Percentiles rank a stretch among this genome's conserved stretches.
Evolutionary conservation across 768 basidiomycete genomes (phyloP).

Genomic region (Coprinellus micaceus): DNA sequence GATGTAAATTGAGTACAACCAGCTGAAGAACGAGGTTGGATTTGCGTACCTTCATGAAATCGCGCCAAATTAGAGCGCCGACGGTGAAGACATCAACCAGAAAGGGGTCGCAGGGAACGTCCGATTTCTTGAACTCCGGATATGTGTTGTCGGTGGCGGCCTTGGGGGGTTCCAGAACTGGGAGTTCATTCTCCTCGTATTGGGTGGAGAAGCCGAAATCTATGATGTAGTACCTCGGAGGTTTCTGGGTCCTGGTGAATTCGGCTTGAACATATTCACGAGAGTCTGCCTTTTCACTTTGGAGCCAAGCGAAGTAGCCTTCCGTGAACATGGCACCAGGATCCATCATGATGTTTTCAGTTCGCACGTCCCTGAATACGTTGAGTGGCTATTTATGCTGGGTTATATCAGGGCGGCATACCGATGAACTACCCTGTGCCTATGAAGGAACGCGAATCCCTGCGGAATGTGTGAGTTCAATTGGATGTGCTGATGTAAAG

Average conservation of each 20-base stretch:
- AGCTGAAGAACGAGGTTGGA: not conserved
- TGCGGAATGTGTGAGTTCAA: not conserved
- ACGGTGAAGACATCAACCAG: slow-evolving; percentile 1
- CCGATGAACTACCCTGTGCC: slow-evolving; percentile 34
- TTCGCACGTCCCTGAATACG: not conserved
- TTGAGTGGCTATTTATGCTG: not conserved
- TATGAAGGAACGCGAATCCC: slow-evolving; percentile 33
- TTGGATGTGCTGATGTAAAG: not conserved
- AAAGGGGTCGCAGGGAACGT: not conserved
- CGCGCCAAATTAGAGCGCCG: not conserved
- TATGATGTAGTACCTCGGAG: slow-evolving; percentile 3
- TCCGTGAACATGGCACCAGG: not conserved
- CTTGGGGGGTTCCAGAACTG: not conserved
- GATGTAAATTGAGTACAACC: not conserved
- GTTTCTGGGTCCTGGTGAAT: not conserved
- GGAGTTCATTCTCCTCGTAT: not conserved
- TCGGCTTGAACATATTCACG: not conserved
- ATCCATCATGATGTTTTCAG: not conserved
- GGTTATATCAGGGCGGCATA: slow-evolving; percentile 10
- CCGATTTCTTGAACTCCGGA: not conserved
- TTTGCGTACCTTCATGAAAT: not conserved
- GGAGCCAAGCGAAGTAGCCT: not conserved
- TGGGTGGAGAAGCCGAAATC: not conserved
- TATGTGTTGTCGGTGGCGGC: not conserved
- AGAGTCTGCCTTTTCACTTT: not conserved